Base-by-base conservation (phyloP, 441 rosid species). In the Pelargonium fulgidum region DNA sequence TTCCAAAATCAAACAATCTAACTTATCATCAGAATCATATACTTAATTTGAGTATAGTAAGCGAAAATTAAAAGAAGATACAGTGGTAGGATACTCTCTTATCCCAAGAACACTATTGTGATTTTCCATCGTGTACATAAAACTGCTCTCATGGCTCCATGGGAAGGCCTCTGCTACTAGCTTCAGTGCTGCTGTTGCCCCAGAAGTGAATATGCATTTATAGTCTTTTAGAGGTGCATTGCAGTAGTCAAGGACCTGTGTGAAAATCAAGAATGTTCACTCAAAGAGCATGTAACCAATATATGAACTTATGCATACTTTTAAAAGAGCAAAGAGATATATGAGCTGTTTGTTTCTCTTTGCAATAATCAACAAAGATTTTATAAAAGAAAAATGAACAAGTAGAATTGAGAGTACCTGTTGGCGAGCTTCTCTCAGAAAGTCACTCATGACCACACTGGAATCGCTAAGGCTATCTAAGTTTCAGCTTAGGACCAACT, bases 31-130 rank as follows among this genome's bases (percentile, higher is more conserved):
- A 9, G 50, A 13, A 45, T 19, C 61, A 16, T 1, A 3, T 7
- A 54, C 19, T 12, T 54, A 54, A 14, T 16, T 54, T 54, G 22
- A 54, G 50, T 16, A 54, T 12, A 54, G 61, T 54, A 45, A 44
- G 17, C 45, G 24, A 64, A 0, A 69, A 64, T 2, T 6, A 14
- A 62, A n/a, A 54, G n/a, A 19, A 1, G 16, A 29, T 62, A 52
- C 41, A 63, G 29, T 48, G 42, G 71, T 4, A 85, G 91, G 89
- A 89, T 93, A 93, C 96, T 93, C 97, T 85, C 99, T 85, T 65
- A 93, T 90, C 72, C 99, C 99, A 73, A 91, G 95, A 62, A 91
- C 99, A 62, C 99, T 93, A 71, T 93, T 93, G 79, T 93, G 97
- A 76, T 93, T 93, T 81, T 91, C 99, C 89, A 83, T 85, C 8